Base-by-base conservation (phyloP, 2,329 filamentous ascomycete genomes). In the Aureobasidium sp. region DNA sequence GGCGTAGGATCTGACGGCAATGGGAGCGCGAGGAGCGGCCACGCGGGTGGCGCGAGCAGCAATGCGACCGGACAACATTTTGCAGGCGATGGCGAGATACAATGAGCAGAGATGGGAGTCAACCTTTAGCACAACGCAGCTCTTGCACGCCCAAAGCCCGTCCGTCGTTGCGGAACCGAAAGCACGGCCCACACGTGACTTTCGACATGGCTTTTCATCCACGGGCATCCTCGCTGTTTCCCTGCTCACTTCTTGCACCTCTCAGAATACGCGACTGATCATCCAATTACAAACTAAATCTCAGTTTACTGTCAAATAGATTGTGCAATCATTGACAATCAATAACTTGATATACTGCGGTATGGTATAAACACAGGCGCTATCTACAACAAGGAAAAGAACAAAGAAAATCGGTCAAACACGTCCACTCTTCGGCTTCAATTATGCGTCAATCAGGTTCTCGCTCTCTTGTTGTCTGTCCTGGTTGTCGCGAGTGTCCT, bases 1-100 rank as follows among this genome's bases (percentile, higher is more conserved):
- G 73, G 91, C 91, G 79, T 91, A 97, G 77, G 84, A 85, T 77
- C 92, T 88, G 78, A 85, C 79, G 72, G 80, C 76, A 73, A 83
- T 77, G 71, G 81, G 77, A 73, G 81, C 79, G 77, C 87, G 81
- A 71, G 78, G 77, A 68, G 74, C 76, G 72, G 77, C 78, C 72
- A 81, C 79, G 72, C 82, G 82, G 73, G 82, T 77, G 76, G 80
- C 79, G 71, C 80, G 78, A 74, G 80, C 81, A 74, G 80, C 79
- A 72, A 79, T 75, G 72, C 82, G 79, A 75, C 78, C 77, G 74
- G 82, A 78, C 74, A 83, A 74, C 83, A 85, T 85, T 68, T 72
- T 76, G 72, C 44, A 36, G 69, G 72, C 20, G 34, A 70, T 67
- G 59, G 59, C 51, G 53, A 43, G 59, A 43, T 59, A 50, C 47